Evolutionary conservation across 75 land plant genomes (phyloP), one percentile per base, ranked within the genome.

Genomic region (Cunninghamia lanceolata): DNA sequence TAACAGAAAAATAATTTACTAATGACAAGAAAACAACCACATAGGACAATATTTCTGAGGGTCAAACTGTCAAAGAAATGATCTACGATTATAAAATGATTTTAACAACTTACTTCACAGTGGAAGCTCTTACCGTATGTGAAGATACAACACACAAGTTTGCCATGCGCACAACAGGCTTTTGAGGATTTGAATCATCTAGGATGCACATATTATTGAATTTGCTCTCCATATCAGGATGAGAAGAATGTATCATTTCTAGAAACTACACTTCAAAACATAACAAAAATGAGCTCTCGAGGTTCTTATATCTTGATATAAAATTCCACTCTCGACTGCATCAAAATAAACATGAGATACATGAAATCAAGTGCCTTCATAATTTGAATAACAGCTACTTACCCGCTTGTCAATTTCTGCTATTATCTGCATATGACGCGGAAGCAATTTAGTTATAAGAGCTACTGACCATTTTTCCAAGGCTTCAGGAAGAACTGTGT

Each of bases 401-500:
- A 93, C 99, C 91, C 95, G 91, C 82, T 94, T 95, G 85, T 98
- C 95, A 87, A 98, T 98, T 88, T 98, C 97, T 86, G 89, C 89
- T 30, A 98, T 96, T 54, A 96, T 96, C 83, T 98, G 95, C 91
- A 96, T 91, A 87, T 98, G 99, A 38, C 99, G 96, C 6, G 99
- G 99, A 77, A 96, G 97, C 84, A 98, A 94, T 86, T 94, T 98
- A 86, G 91, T 84, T 94, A 98, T 95, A 32, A 96, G 89, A 78
- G 88, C 79, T 86, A 93, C 95, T 53, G 99, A 92, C 99, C 99
- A 98, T 79, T 96, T 95, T 92, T 96, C 99, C 47, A 98, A 93
- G 19, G 99, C 99, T 88, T 98, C 99, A 56, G 99, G 99, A 63
- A 98, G 97, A 39, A 96, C 98, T 59, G 99, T 98, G 86, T 98